Evolutionary conservation across 306 rosid genomes (phyloP), one percentile per base, ranked within the genome.

Genomic region (Mucuna pruriens): DNA sequence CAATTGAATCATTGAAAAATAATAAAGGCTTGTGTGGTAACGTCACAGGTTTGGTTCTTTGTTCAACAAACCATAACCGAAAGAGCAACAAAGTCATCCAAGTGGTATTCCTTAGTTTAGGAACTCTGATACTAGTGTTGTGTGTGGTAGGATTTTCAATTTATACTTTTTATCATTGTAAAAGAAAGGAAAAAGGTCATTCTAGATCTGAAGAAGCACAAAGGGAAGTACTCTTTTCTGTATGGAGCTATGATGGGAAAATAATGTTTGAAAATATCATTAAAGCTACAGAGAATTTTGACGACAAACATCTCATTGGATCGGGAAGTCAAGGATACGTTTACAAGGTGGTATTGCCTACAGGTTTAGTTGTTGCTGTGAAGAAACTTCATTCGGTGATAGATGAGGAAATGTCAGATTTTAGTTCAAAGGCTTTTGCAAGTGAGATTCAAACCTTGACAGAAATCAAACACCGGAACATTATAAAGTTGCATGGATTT

Each of bases 11-110:
- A 44, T 22, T 84, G 4, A 65, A 55, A 64, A 79, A 65, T 36
- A 84, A 84, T 70, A 79, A 79, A 79, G 77, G 46, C 51, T 79
- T 84, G 22, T 84, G 87, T 36, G 87, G 84, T 44, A 79, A 79
- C 65, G 55, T 79, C 65, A 34, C 49, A 0, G 81, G 80, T 9
- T 84, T 84, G 67, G 13, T 0, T 69, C 73, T 22, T 55, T 84
- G 66, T 45, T 20, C 71, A 84, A 84, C 42, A 39, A 48, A 20
- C 45, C 11, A 38, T 13, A 62, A 19, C 7, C 9, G n/a, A 12
- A 76, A 71, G 38, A 71, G 61, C 7, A 23, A 25, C 25, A 71
- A 45, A 4, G 66, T 65, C 58, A 20, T 71, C 3, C 34, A 19
- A 7, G 31, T 65, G 34, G 71, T 71, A 20, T 34, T 71, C 3